A percentile compares a stretch with the other conserved stretches of the same genome.
Conservation (phyloP, 164 flowering plant species). For the Magnolia officinalis region DNA sequence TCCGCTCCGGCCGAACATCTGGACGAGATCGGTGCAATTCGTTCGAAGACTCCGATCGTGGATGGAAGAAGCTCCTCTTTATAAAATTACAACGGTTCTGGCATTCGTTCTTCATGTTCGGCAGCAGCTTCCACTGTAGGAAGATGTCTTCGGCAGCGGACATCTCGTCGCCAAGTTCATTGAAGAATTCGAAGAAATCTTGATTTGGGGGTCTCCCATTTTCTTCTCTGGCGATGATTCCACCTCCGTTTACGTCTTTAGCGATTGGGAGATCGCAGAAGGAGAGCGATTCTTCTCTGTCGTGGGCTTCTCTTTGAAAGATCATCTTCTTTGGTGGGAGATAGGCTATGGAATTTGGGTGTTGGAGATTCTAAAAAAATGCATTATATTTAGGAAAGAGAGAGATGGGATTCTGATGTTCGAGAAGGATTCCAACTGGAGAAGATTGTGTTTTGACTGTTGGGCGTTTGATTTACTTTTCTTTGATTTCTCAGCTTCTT, state of each 20-base stretch:
- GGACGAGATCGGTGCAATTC: constrained; percentile 20
- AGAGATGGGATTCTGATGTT: no score
- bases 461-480: no score
- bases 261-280: constrained; percentile 29
- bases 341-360: no score
- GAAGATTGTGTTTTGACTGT: no score
- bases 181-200: constrained; percentile 52
- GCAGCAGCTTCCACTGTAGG: constrained; percentile 50
- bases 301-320: not conserved
- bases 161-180: constrained; percentile 24
- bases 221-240: no score
- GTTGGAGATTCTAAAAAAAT: no score
- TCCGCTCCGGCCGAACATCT: constrained; percentile 14
- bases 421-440: no score
- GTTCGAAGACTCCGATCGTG: constrained; percentile 36
- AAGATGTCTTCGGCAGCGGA: constrained; percentile 59
- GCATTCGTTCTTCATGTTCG: constrained; percentile 12
- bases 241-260: not conserved
- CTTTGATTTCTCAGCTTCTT: no score
- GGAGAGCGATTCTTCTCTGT: constrained; percentile 26
- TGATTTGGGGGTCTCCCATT: constrained; percentile 18
- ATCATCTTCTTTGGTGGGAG: no score
- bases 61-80: constrained; percentile 7
- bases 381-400: no score
- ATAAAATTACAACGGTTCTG: no score